phyloP scores from a whole-genome alignment of 1,139 yeast species.

The Yamadazyma spencermartinsiae region DNA sequence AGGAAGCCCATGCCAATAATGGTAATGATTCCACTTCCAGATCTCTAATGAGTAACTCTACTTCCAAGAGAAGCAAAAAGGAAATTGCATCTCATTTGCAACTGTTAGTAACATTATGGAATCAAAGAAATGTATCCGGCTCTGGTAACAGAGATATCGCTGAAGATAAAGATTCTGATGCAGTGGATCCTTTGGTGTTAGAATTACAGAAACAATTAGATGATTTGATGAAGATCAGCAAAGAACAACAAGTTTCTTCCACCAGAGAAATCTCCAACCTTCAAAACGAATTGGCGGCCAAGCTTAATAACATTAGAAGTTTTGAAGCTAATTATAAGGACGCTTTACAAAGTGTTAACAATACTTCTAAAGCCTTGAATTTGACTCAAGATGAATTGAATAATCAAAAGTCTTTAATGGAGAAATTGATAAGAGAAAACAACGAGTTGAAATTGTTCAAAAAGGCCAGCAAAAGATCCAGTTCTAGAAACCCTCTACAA shows the following conservation, averaged over 20 bases:
- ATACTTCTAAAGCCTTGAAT: conserved; percentile 73
- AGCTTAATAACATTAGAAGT: conserved; percentile 34
- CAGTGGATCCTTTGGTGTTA: conserved; percentile 29
- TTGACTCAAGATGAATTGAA: conserved; percentile 71
- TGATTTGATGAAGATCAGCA: conserved; percentile 41
- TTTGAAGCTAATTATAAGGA: conserved; percentile 62
- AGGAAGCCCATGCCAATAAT: conserved; percentile 18
- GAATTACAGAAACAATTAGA: conserved; percentile 51
- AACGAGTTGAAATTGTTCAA: conserved; percentile 64
- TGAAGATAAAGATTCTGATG: conserved; percentile 11
- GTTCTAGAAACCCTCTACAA: conserved; percentile 25
- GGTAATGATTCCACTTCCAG: conserved; percentile 19
- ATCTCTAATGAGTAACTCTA: conserved; percentile 28
- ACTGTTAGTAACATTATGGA: conserved; percentile 41
- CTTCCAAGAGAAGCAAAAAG: conserved; percentile 28
- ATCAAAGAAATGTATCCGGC: conserved; percentile 12
- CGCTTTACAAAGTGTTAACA: conserved; percentile 70
- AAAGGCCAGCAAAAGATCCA: conserved; percentile 39
- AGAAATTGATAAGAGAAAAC: conserved; percentile 60
- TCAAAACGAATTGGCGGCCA: conserved; percentile 34
- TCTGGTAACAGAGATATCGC: conserved; percentile 4
- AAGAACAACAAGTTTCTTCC: conserved; percentile 38
- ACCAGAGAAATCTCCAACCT: conserved; percentile 36
- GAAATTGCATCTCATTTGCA: conserved; percentile 44
- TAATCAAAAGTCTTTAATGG: conserved; percentile 57